These are phyloP conservation scores for Margaritispora aquatica DNA, from an alignment of 495 filamentous ascomycete genomes.

Conservation along the genomic window DNA sequence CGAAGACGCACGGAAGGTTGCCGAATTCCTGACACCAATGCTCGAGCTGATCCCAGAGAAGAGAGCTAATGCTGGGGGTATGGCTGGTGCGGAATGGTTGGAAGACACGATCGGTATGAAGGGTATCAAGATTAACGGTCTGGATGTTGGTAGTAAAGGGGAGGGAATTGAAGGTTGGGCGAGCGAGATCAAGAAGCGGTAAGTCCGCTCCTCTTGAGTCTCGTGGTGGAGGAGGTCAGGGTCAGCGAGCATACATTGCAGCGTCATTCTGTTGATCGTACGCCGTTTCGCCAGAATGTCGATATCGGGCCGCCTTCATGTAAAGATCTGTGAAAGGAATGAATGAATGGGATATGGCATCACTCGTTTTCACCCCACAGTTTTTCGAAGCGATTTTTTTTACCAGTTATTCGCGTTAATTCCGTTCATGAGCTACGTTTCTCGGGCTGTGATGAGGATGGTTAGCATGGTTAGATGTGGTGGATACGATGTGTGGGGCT, in stretches of 20 bases:
- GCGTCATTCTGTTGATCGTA: too few species aligned
- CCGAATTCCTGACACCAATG: slow-evolving; percentile 89
- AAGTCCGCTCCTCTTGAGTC: too few species aligned
- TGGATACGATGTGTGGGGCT: too few species aligned
- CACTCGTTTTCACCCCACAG: too few species aligned
- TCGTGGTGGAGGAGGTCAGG: not conserved
- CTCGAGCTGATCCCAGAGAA: slow-evolving; percentile 80
- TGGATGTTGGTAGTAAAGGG: slow-evolving; percentile 73
- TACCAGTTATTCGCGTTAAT: too few species aligned
- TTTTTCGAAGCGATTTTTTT: too few species aligned
- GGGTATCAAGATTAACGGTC: slow-evolving; percentile 57
- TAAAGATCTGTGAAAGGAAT: not conserved
- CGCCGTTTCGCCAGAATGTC: too few species aligned
- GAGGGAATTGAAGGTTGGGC: slow-evolving; percentile 98
- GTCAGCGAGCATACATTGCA: not conserved
- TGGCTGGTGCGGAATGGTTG: slow-evolving; percentile 78
- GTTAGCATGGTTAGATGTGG: too few species aligned
- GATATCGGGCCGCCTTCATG: too few species aligned
- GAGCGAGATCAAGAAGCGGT: slow-evolving; percentile 71
- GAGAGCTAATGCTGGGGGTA: slow-evolving; percentile 91
- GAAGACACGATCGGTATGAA: slow-evolving; percentile 85
- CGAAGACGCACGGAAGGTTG: slow-evolving; percentile 69
- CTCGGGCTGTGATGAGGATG: too few species aligned
- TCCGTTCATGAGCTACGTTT: too few species aligned
- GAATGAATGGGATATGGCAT: not conserved